Evolutionary conservation across 2,329 filamentous ascomycete species (phyloP).

Genomic region (Aspergillus phoenicis): DNA sequence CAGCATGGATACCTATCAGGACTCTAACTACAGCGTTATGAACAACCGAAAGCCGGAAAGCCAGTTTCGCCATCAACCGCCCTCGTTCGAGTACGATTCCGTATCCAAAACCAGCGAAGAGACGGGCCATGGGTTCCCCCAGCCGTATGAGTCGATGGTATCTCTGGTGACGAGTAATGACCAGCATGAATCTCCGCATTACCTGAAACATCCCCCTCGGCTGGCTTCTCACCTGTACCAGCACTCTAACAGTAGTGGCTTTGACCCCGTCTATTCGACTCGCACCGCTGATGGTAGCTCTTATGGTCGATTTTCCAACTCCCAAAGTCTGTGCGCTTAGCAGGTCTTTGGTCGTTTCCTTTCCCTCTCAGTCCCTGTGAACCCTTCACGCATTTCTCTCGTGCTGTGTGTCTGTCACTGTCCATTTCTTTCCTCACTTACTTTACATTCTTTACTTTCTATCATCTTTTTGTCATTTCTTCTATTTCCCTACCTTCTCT

Average conservation of each 20-base stretch:
- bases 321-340: constrained; percentile 41
- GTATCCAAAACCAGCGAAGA: constrained; percentile 29
- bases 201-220: constrained; percentile 30
- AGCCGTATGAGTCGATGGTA: constrained; percentile 36
- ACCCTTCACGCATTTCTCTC: not conserved
- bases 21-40: constrained; percentile 30
- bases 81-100: constrained; percentile 32
- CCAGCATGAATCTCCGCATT: constrained; percentile 27
- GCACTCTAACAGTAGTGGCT: constrained; percentile 31
- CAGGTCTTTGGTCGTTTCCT: constrained; percentile 21
- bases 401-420: not conserved
- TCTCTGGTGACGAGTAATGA: constrained; percentile 33
- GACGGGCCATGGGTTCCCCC: constrained; percentile 28
- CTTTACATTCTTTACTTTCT: not conserved
- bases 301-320: constrained; percentile 38
- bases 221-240: constrained; percentile 28
- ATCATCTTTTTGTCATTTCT: constrained; percentile 3
- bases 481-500: constrained; percentile 8
- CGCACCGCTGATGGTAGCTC: constrained; percentile 24
- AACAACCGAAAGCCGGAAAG: constrained; percentile 28
- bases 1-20: constrained; percentile 38
- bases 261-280: constrained; percentile 35
- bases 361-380: constrained; percentile 12
- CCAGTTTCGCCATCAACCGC: constrained; percentile 28
- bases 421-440: not conserved